A percentile compares a stretch with the other conserved stretches of the same genome.
phyloP scores from a whole-genome alignment of 495 filamentous ascomycete species.

The Penicillium canescens region DNA sequence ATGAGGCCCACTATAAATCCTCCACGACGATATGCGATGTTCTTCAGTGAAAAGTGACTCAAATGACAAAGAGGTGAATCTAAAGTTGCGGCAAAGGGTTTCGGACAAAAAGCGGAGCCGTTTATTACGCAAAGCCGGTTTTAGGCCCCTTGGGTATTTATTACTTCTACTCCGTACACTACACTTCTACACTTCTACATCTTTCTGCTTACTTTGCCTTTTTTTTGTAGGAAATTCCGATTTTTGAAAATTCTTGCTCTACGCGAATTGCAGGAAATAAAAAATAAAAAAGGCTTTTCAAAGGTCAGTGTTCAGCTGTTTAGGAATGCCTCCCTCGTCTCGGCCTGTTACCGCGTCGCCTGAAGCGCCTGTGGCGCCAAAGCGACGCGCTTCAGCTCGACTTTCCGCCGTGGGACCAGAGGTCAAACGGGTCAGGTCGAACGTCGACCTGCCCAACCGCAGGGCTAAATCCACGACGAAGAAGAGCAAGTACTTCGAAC shows the following conservation, averaged over 20 bases:
- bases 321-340: conserved; percentile 42
- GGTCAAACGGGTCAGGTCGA: conserved; percentile 47
- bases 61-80: neutral
- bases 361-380: conserved; percentile 38
- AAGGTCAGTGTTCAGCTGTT: neutral
- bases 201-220: neutral
- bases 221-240: neutral
- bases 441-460: conserved; percentile 25
- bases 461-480: conserved; percentile 49
- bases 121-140: conserved; percentile 29
- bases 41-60: neutral
- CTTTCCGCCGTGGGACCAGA: conserved; percentile 34
- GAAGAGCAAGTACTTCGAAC: conserved; percentile 60
- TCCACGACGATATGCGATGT: no score
- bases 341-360: conserved; percentile 38
- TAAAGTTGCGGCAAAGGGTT: neutral
- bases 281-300: conserved; percentile 4
- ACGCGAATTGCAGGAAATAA: neutral
- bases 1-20: no score
- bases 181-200: neutral
- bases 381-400: conserved; percentile 40
- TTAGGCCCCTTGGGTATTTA: conserved; percentile 9
- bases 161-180: neutral
- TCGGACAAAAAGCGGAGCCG: conserved; percentile 20
- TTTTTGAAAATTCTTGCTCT: neutral